Percentiles rank a stretch among this genome's conserved stretches.
phyloP scores from a whole-genome alignment of 2,329 filamentous ascomycete species.

The Diaporthe velutina region DNA sequence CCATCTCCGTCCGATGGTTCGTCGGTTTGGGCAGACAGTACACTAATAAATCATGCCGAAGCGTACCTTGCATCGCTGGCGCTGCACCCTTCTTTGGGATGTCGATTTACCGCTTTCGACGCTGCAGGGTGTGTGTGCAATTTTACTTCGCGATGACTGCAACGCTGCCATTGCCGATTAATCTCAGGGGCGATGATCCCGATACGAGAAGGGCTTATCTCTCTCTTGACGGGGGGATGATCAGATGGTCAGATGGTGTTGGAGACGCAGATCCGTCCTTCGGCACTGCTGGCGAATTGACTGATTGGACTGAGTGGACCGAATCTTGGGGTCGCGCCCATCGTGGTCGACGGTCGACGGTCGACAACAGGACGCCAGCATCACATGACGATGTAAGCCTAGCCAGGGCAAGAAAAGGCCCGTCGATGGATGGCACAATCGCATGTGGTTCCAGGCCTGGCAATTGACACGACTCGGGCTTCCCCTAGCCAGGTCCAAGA shows the following conservation, averaged over 20 bases:
- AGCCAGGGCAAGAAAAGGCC: background rate
- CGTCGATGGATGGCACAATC: background rate
- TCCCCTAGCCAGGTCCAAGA: slow-evolving; percentile 4
- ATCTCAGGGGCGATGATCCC: slow-evolving; percentile 22
- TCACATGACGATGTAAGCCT: background rate
- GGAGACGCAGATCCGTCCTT: slow-evolving; percentile 15
- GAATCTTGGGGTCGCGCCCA: background rate
- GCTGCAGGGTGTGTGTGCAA: slow-evolving; percentile 16
- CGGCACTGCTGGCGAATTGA: slow-evolving; percentile 8
- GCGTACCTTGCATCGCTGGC: slow-evolving; percentile 7
- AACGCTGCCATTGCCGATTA: slow-evolving; percentile 19
- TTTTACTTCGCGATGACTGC: slow-evolving; percentile 29
- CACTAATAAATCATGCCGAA: slow-evolving; percentile 1
- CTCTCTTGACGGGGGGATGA: background rate
- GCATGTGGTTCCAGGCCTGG: slow-evolving; percentile 13
- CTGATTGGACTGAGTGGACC: background rate
- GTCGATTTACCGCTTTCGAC: slow-evolving; percentile 23
- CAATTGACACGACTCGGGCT: slow-evolving; percentile 16
- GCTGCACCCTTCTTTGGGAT: background rate
- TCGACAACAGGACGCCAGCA: slow-evolving; percentile 13
- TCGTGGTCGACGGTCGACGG: slow-evolving; percentile 13
- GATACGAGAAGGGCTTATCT: slow-evolving; percentile 19
- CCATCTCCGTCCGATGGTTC: slow-evolving; percentile 13
- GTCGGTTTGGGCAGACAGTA: background rate
- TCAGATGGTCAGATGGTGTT: slow-evolving; percentile 1